Base-by-base conservation (phyloP, 2,329 filamentous ascomycete species). In the Fonsecaea nubica region DNA sequence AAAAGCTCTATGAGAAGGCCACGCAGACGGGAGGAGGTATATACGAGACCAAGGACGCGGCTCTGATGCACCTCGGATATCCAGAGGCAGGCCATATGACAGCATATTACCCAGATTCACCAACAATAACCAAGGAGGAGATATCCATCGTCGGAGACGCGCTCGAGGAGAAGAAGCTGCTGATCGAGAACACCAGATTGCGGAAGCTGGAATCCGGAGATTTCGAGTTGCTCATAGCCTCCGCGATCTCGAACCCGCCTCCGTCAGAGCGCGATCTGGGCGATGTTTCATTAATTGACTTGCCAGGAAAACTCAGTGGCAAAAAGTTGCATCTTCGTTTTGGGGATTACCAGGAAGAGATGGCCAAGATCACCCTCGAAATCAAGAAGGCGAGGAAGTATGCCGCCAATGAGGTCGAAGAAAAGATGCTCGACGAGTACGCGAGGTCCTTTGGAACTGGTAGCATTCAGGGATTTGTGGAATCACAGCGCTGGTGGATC, bases 401-500 rank as follows among this genome's bases (percentile, higher is more conserved):
- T 71, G 85, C 89, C 38, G 88, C 88, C 65, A 94, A 93, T 72
- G 88, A 92, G 12, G 91, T 83, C 12, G 90, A 95, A 77, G 85
- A 86, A 78, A 84, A 87, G 58, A 93, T 93, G 89, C 85, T 92
- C 72, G 79, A 84, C 36, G 87, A 90, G 30, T 95, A 95, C 76
- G 87, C 86, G 67, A 87, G 89, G 72, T 92, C 91, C 0, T 95
- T 95, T 73, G 84, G 86, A 60, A 85, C 85, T 25, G 92, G 92
- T 42, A 93, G 90, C 30, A 83, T 94, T 57, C 84, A 91, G 68
- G 88, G 88, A 12, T 93, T 91, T 82, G 93, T 93, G 78, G 87
- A 94, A 75, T 89, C 89, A 70, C 92, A 95, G 77, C 85, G 90
- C 70, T 86, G 85, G 74, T 95, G 92, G 92, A 92, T 95, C 71